These are phyloP conservation scores for Geosmithia putterillii DNA, from an alignment of 2,329 filamentous ascomycete species.

Conservation along the genomic window DNA sequence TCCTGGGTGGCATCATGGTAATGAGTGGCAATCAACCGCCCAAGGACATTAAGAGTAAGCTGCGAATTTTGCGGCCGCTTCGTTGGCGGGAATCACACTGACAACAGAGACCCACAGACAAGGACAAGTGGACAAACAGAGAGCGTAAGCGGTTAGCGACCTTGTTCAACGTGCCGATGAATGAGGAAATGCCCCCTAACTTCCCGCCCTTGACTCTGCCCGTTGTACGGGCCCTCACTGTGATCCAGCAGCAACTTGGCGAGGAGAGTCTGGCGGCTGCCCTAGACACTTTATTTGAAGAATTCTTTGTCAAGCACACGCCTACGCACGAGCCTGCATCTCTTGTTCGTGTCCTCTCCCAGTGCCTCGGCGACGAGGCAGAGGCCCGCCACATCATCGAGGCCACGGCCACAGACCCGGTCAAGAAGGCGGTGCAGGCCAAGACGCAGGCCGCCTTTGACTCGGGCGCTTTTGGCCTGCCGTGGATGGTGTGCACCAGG, in stretches of 20 bases:
- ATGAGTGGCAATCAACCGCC: conserved; percentile 22
- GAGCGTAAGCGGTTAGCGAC: conserved; percentile 19
- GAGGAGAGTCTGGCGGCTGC: conserved; percentile 9
- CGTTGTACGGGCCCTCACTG: conserved; percentile 20
- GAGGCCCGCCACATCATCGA: conserved; percentile 14
- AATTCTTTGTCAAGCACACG: conserved; percentile 17
- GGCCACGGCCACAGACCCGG: conserved; percentile 5
- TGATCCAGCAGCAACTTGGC: conserved; percentile 10
- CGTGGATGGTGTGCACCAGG: conserved; percentile 24
- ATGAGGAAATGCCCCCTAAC: conserved; percentile 12
- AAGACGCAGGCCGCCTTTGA: conserved; percentile 23
- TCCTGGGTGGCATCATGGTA: conserved; percentile 24
- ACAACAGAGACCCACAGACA: conserved; percentile 14
- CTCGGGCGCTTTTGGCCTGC: conserved; percentile 23
- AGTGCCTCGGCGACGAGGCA: conserved; percentile 10
- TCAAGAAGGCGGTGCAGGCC: conserved; percentile 13
- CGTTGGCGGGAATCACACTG: background rate
- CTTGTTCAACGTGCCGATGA: conserved; percentile 20
- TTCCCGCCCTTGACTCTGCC: conserved; percentile 22
- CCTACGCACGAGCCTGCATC: conserved; percentile 14
- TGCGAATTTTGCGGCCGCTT: background rate
- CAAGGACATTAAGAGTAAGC: conserved; percentile 21
- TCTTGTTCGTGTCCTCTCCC: conserved; percentile 11
- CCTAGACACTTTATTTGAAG: conserved; percentile 18
- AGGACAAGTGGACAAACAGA: conserved; percentile 20